Base-by-base conservation (phyloP, 257 asterid genomes). In the Gardenia jasminoides region DNA sequence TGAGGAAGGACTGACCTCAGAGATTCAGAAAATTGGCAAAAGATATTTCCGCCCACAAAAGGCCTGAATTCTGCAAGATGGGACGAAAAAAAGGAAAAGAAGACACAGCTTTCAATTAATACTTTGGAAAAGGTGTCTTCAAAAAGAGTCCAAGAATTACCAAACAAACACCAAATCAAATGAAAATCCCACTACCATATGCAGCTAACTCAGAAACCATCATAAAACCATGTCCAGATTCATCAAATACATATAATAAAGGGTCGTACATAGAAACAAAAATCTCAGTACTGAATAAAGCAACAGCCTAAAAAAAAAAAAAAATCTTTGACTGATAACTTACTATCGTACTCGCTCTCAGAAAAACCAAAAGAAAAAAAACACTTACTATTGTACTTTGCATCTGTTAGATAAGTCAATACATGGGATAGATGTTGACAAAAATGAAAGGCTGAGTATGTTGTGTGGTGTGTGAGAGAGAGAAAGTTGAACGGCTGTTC, bases 201-300 rank as follows among this genome's bases (percentile, higher is more conserved):
- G 81, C 75, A 67, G 31, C n/a, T 19, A 16, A 54, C 41, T 26
- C 61, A 72, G 50, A 11, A 3, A 46, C 50, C 39, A 6, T 50
- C 19, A 65, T 44, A 4, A 36, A 16, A 67, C 30, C n/a, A 48
- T 67, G 76, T 31, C 76, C 52, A 67, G 75, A 80, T 80, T 80
- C 70, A 48, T 50, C 7, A 6, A 61, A 44, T 20, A 5, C 19
- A 9, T 62, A 75, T 24, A 39, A 3, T 10, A 52, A 17, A 65
- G 0, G 43, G 41, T 26, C 2, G 9, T 12, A 46, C n/a, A 65
- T 44, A 76, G 30, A 64, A 1, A 62, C 0, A 36, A 76, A 28
- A 50, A 20, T 33, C 43, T 28, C 52, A 31, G 70, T 12, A 9
- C 74, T 24, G 74, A 24, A 10, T n/a, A 70, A 8, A 10, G 5